Base-by-base conservation (phyloP, 768 basidiomycete genomes). In the Phaeotremella skinneri region DNA sequence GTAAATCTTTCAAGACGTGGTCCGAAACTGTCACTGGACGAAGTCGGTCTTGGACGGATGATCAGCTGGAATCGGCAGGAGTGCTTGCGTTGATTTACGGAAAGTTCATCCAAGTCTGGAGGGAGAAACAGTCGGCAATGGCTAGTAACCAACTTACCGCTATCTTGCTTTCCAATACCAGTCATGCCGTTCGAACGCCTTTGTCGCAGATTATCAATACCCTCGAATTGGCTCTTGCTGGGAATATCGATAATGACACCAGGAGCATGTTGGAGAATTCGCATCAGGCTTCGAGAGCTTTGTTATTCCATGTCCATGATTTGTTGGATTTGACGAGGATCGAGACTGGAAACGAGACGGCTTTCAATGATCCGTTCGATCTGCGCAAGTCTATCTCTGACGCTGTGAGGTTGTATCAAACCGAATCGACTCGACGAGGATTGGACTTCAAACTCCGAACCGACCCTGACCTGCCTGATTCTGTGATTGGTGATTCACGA, bases 51-150 rank as follows among this genome's bases (percentile, higher is more conserved):
- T 91, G 89, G 89, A 85, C 87, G 6, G 88, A 90, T 55, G 88
- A 90, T 70, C 87, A 90, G 69, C 71, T 90, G 37, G 88, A 90
- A 73, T 90, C 88, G 1, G 88, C 87, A 1, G 85, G 85, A 34
- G 87, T 90, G 11, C 77, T 90, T 16, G 85, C 87, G 4, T 76
- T 90, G 23, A 87, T 90, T 4, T 90, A 90, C 67, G 72, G 72
- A n/a, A 73, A 87, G 83, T 90, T 89, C 79, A 89, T 90, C 62
- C 87, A 87, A 68, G 89, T 89, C 5, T 90, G 89, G 89, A 78
- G 89, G 62, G 85, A 90, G 73, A 89, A 89, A 73, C 87, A 90
- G 72, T 82, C 79, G 39, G 87, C 87, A 2, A 69, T 88, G 57
- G 83, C 87, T 59, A 83, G 83, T 3, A 89, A 85, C 32, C 86